phyloP scores from a whole-genome alignment of 75 land plant genomes.

The Selaginella moellendorffii region DNA sequence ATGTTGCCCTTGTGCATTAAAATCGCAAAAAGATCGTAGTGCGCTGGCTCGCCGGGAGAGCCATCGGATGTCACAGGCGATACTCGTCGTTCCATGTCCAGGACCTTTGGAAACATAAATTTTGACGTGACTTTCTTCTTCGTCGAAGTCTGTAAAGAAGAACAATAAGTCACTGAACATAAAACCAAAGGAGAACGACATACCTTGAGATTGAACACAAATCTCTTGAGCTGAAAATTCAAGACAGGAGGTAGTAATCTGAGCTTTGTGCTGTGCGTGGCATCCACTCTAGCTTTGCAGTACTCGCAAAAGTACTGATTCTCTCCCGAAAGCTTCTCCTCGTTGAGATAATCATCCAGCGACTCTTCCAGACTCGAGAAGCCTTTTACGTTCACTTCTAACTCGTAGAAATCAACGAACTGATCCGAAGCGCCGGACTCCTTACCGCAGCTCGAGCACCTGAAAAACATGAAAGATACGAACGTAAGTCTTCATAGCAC shows the following conservation, averaged over 20 bases:
- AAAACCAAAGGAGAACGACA: not conserved
- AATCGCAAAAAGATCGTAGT: conserved; percentile 82
- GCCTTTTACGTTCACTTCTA: conserved; percentile 85
- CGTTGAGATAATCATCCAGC: conserved; percentile 73
- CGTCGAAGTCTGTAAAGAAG: conserved; percentile 56
- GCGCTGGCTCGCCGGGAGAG: conserved; percentile 15
- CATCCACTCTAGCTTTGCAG: conserved; percentile 63
- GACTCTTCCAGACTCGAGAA: conserved; percentile 68
- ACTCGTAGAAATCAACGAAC: conserved; percentile 84
- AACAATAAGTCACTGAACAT: not conserved
- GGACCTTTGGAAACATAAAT: conserved; percentile 58
- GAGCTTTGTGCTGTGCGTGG: conserved; percentile 80
- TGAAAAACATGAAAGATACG: too few species aligned
- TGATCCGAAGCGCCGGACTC: conserved; percentile 84
- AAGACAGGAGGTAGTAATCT: conserved; percentile 69
- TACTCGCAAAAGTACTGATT: conserved; percentile 83
- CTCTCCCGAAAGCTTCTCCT: conserved; percentile 72
- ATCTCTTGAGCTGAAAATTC: conserved; percentile 93
- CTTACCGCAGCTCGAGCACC: conserved; percentile 83
- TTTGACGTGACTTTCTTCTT: conserved; percentile 84
- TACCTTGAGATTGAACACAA: conserved; percentile 84
- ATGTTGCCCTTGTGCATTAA: conserved; percentile 82
- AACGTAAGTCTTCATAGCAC: too few species aligned
- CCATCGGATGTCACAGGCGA: conserved; percentile 8
- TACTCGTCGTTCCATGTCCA: conserved; percentile 62